Conservation (phyloP, 2,329 filamentous ascomycete genomes). For the Beauveria scarabaeidicola region DNA sequence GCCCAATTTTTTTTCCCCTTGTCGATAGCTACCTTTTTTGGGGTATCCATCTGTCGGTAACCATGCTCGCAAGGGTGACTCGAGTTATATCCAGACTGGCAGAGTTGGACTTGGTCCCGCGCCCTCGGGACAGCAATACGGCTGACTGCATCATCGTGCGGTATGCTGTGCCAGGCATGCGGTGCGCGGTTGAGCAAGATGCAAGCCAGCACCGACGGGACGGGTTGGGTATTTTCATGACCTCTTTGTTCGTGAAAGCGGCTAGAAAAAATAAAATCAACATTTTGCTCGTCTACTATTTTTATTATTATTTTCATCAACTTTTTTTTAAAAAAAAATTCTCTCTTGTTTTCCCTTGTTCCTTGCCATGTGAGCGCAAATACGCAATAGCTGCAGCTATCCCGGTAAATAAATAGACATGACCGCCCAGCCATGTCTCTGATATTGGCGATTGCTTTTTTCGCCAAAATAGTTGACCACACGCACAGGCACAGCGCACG, state of each 20-base stretch:
- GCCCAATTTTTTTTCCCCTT: not conserved
- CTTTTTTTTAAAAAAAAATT: too few relatives aligned
- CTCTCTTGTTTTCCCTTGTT: too few relatives aligned
- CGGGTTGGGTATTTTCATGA: not conserved
- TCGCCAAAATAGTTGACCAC: too few relatives aligned
- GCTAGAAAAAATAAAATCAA: too few relatives aligned
- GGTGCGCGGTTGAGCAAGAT: not conserved
- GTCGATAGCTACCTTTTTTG: not conserved
- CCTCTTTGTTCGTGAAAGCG: too few relatives aligned
- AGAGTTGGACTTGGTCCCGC: not conserved
- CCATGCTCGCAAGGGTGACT: not conserved
- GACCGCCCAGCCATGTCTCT: too few relatives aligned
- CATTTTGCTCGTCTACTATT: too few relatives aligned
- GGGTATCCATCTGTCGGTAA: not conserved
- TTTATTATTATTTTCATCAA: not conserved
- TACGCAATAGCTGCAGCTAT: not conserved
- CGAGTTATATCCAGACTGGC: not conserved
- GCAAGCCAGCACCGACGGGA: not conserved
- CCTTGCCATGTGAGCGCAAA: not conserved
- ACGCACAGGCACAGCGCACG: too few relatives aligned
- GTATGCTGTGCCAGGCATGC: not conserved
- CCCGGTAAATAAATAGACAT: not conserved
- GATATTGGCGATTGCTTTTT: too few relatives aligned
- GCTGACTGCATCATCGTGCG: slow-evolving; percentile 4
- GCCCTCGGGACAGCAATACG: not conserved